These are phyloP conservation scores for Phaseolus lunatus DNA, from an alignment of 306 rosid genomes.

Conservation along the genomic window DNA sequence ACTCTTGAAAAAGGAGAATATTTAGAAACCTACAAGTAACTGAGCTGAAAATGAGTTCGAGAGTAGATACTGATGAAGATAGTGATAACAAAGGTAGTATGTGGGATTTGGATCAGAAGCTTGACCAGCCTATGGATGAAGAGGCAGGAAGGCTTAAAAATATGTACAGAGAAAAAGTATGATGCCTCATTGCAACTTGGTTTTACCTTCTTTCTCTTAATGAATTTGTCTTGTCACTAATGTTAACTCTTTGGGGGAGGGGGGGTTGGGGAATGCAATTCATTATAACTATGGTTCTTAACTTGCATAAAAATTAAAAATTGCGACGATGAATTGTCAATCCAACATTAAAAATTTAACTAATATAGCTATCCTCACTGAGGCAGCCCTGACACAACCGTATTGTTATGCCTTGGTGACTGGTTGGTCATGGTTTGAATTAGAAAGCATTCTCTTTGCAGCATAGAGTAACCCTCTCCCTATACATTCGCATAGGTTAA, in stretches of 20 bases:
- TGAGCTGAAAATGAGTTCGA: slow-evolving; percentile 62
- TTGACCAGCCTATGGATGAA: slow-evolving; percentile 95
- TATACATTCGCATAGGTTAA: neutral
- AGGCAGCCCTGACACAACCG: neutral
- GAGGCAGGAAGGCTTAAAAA: slow-evolving; percentile 87
- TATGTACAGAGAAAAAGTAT: slow-evolving; percentile 94
- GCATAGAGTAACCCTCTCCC: neutral
- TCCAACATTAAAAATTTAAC: neutral
- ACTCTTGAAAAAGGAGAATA: slow-evolving; percentile 35
- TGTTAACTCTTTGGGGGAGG: neutral
- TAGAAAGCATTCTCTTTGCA: neutral
- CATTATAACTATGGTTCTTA: slow-evolving; percentile 19
- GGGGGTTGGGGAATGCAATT: neutral
- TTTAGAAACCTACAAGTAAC: slow-evolving; percentile 23
- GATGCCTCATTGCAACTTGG: slow-evolving; percentile 15
- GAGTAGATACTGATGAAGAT: slow-evolving; percentile 65
- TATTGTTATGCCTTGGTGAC: neutral
- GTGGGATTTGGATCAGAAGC: slow-evolving; percentile 95
- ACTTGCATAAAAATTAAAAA: slow-evolving; percentile 16
- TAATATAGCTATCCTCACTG: neutral
- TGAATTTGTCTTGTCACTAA: neutral
- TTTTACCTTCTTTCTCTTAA: slow-evolving; percentile 10
- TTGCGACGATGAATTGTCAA: slow-evolving; percentile 19
- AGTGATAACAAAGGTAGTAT: slow-evolving; percentile 71
- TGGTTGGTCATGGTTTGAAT: neutral